Evolutionary conservation across 768 basidiomycete species (phyloP).

Genomic region (Tylopilus felleus): DNA sequence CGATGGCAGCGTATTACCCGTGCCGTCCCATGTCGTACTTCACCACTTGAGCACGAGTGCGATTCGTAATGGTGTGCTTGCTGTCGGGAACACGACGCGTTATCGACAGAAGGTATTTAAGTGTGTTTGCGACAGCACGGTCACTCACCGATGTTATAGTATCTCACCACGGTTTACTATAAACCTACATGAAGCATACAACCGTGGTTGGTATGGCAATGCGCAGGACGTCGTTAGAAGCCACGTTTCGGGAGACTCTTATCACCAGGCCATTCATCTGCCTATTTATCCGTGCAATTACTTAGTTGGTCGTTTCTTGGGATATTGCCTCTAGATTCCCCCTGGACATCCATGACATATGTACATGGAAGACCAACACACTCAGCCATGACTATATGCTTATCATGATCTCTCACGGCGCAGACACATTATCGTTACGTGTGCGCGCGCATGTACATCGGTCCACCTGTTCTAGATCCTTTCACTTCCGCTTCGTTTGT

Average conservation of each 20-base stretch:
- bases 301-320: conserved; percentile 26
- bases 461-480: conserved; percentile 7
- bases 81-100: conserved; percentile 87
- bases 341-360: conserved; percentile 20
- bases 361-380: conserved; percentile 20
- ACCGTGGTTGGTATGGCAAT: conserved; percentile 11
- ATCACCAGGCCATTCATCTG: conserved; percentile 12
- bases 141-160: conserved; percentile 42
- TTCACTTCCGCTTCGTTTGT: conserved; percentile 12
- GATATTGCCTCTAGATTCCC: conserved; percentile 26
- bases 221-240: conserved; percentile 28
- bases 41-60: conserved; percentile 95
- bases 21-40: conserved; percentile 90
- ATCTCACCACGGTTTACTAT: conserved; percentile 83
- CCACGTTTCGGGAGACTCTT: conserved; percentile 10
- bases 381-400: conserved; percentile 18
- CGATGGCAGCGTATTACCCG: conserved; percentile 87
- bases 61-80: conserved; percentile 89
- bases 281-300: conserved; percentile 27
- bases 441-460: conserved; percentile 9
- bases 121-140: conserved; percentile 1
- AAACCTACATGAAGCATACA: conserved; percentile 51
- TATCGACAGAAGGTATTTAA: conserved; percentile 81
- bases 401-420: background rate
- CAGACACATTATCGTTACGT: conserved; percentile 7